Evolutionary conservation across 345 rosid species (phyloP), one percentile per base, ranked within the genome.

Genomic region (Eucalyptus decipiens): DNA sequence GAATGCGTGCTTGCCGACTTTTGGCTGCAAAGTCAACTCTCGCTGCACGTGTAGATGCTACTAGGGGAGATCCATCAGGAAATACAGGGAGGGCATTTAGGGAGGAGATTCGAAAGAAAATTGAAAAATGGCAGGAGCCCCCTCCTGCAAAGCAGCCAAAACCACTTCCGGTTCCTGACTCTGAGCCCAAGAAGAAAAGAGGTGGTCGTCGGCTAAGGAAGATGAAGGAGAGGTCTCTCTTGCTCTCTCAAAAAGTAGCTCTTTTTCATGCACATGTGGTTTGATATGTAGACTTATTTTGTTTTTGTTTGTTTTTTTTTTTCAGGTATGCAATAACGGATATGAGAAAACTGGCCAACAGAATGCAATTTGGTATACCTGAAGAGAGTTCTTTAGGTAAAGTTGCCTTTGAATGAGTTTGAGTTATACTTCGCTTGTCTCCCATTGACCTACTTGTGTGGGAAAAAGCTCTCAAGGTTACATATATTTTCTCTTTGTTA

Each of bases 101-200:
- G 85, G 99, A 97, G 60, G 96, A 93, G 85, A 95, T 98, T 17
- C 92, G 88, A 72, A 98, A 98, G 94, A 98, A 97, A 91, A 96
- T 98, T 90, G 98, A 97, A 90, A 98, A 97, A 91, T 97, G 99
- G 98, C 99, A 98, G 90, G 99, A 98, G 92, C 99, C 98, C 45
- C 99, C 99, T 91, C 99, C 98, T 86, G 98, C 99, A 86, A 98
- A 95, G 94, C 98, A 97, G 91, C 98, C 98, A 91, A 97, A 92
- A 92, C 99, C 99, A 10, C 99, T 98, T 91, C 99, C 99, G 30
- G 99, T 97, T 90, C 99, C 99, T 87, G 99, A 98, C 91, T 98
- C 99, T n/a, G 99, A 98, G 90, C 99, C 99, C 51, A 97, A 98
- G 90, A 97, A 97, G 62, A 96, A 96, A 94, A 95, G 99, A 88